Conservation (phyloP, 2,329 filamentous ascomycete species). For the Sarocladium brachiariae region DNA sequence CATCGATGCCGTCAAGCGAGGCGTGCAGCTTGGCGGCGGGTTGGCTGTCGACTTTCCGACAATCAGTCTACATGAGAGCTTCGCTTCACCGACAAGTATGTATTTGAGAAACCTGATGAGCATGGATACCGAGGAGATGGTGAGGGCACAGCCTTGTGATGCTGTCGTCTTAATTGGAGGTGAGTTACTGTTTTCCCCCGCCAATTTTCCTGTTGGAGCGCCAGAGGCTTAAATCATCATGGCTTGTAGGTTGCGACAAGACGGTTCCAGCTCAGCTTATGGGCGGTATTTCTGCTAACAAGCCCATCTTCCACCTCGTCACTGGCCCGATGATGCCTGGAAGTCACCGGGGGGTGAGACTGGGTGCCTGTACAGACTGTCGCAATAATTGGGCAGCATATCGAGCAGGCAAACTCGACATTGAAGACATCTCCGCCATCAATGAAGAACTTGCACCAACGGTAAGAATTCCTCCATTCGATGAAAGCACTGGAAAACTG, state of each 20-base stretch:
- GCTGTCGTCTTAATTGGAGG: constrained; percentile 61
- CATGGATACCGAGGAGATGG: constrained; percentile 77
- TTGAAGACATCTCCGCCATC: constrained; percentile 63
- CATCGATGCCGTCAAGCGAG: constrained; percentile 62
- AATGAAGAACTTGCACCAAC: constrained; percentile 70
- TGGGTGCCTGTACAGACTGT: constrained; percentile 71
- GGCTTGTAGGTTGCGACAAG: constrained; percentile 60
- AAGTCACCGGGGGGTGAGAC: constrained; percentile 53
- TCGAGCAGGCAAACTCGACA: constrained; percentile 57
- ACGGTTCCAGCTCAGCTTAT: constrained; percentile 68
- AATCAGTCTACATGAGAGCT: constrained; percentile 64
- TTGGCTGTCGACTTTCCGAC: constrained; percentile 68
- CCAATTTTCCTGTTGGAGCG: too few relatives aligned
- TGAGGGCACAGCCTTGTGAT: constrained; percentile 63
- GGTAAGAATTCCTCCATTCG: constrained; percentile 28
- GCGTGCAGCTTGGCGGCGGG: constrained; percentile 59
- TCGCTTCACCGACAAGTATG: constrained; percentile 68
- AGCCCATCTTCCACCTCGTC: constrained; percentile 60
- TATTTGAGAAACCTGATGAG: constrained; percentile 68
- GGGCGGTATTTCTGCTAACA: constrained; percentile 69
- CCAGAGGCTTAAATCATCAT: too few relatives aligned
- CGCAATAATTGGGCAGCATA: constrained; percentile 67
- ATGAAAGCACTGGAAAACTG: background rate
- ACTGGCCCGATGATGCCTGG: constrained; percentile 74
- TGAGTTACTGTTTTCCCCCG: too few relatives aligned